These are phyloP conservation scores for Malassezia globosa DNA, from an alignment of 1,284 basidiomycete genomes.

Conservation along the genomic window DNA sequence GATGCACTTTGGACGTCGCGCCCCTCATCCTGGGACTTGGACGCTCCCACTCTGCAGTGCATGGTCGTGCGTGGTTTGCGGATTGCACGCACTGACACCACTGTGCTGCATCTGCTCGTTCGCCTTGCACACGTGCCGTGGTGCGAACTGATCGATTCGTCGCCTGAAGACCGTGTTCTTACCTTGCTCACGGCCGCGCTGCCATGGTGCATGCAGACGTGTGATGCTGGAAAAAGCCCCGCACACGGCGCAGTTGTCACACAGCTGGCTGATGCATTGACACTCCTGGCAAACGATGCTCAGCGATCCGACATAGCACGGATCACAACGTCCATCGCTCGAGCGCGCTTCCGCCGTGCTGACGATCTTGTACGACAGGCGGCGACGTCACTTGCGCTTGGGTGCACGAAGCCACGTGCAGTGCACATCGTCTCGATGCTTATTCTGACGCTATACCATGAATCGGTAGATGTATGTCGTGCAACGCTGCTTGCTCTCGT, in stretches of 20 bases:
- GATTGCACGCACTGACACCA: constrained; percentile 61
- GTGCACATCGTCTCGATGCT: constrained; percentile 64
- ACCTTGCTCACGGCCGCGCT: constrained; percentile 64
- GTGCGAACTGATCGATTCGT: background rate
- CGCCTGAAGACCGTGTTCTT: background rate
- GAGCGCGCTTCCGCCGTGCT: constrained; percentile 74
- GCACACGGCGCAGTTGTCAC: background rate
- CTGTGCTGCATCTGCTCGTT: constrained; percentile 61
- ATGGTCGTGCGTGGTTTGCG: constrained; percentile 69
- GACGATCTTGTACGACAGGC: constrained; percentile 90
- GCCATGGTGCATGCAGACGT: constrained; percentile 79
- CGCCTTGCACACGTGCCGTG: background rate
- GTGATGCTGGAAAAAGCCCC: constrained; percentile 49
- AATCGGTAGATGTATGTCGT: constrained; percentile 67
- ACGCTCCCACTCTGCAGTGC: constrained; percentile 59
- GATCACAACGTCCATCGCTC: constrained; percentile 78
- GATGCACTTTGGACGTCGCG: constrained; percentile 56
- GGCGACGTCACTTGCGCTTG: constrained; percentile 57
- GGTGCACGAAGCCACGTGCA: background rate
- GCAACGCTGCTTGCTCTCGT: constrained; percentile 78
- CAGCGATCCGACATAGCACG: constrained; percentile 63
- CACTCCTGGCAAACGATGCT: constrained; percentile 63
- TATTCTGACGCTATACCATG: constrained; percentile 74
- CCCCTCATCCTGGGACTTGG: constrained; percentile 63
- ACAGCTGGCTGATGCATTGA: constrained; percentile 21